A percentile compares a stretch with the other conserved stretches of the same genome.
These are phyloP conservation scores for Niveomyces coronatus DNA, from an alignment of 2,329 filamentous ascomycete genomes.

Conservation along the genomic window DNA sequence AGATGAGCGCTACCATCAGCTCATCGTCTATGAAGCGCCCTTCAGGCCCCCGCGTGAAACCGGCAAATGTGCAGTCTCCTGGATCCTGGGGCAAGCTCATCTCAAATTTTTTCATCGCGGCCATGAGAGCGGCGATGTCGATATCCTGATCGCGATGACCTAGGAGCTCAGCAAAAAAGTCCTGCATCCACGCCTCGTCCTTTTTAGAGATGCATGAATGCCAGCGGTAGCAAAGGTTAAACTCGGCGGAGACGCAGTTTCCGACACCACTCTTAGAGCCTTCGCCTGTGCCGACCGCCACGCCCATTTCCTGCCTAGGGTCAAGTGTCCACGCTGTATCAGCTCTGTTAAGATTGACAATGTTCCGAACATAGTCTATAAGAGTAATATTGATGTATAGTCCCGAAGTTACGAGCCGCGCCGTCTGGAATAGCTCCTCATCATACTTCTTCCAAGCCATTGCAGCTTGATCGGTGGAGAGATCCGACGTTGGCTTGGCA, in stretches of 20 bases:
- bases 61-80: conserved; percentile 55
- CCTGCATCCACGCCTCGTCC: conserved; percentile 73
- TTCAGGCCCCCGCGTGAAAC: conserved; percentile 51
- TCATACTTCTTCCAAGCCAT: conserved; percentile 59
- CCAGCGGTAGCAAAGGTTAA: conserved; percentile 83
- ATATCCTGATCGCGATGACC: conserved; percentile 32
- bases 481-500: conserved; percentile 45
- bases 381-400: conserved; percentile 72
- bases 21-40: conserved; percentile 68
- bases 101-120: conserved; percentile 52
- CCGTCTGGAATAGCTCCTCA: conserved; percentile 71
- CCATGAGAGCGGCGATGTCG: conserved; percentile 43
- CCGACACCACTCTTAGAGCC: conserved; percentile 62
- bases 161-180: conserved; percentile 54
- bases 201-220: conserved; percentile 66
- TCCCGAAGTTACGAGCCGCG: conserved; percentile 61
- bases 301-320: conserved; percentile 58
- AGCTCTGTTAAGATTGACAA: conserved; percentile 46
- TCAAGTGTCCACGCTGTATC: conserved; percentile 77
- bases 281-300: conserved; percentile 38
- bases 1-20: conserved; percentile 57
- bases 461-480: conserved; percentile 37
- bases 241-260: conserved; percentile 78
- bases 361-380: conserved; percentile 69
- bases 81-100: conserved; percentile 53